Evolutionary conservation across 1,139 yeast genomes (phyloP).

Genomic region (Saccharomyces hybrid): DNA sequence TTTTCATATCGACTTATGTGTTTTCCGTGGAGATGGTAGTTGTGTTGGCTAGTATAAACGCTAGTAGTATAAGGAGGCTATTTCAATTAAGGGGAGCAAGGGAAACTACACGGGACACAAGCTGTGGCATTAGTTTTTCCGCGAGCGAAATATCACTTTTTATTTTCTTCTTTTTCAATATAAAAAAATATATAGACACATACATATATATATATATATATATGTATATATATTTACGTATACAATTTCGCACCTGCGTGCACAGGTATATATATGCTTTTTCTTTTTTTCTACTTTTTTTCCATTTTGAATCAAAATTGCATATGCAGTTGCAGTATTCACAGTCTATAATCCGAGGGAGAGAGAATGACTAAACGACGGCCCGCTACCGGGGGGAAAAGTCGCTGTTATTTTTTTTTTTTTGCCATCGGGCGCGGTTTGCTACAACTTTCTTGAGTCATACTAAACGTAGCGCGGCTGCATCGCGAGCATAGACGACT

Average conservation of each 20-base stretch:
- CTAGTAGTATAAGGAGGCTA: not conserved
- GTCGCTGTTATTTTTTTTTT: not conserved
- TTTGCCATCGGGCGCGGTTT: no score
- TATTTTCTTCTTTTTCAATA: not conserved
- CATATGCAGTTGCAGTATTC: not conserved
- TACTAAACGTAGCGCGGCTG: not conserved
- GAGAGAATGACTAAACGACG: slow-evolving; percentile 1
- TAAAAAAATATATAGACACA: not conserved
- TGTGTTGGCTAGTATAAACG: not conserved
- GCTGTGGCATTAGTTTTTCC: not conserved
- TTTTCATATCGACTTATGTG: slow-evolving; percentile 33
- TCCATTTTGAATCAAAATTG: not conserved
- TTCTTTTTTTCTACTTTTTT: no score
- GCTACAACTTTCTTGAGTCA: not conserved
- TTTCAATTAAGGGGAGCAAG: not conserved
- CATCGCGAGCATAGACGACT: slow-evolving; percentile 7
- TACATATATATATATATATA: not conserved
- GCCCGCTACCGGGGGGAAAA: slow-evolving; percentile 1
- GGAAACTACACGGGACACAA: not conserved
- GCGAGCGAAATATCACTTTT: not conserved
- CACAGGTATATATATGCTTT: no score
- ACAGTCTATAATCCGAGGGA: slow-evolving; percentile 1
- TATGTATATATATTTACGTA: no score
- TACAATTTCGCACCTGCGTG: no score
- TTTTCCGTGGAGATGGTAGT: no score